These are phyloP conservation scores for Emydomyces testavorans DNA, from an alignment of 2,329 filamentous ascomycete genomes.

Conservation along the genomic window DNA sequence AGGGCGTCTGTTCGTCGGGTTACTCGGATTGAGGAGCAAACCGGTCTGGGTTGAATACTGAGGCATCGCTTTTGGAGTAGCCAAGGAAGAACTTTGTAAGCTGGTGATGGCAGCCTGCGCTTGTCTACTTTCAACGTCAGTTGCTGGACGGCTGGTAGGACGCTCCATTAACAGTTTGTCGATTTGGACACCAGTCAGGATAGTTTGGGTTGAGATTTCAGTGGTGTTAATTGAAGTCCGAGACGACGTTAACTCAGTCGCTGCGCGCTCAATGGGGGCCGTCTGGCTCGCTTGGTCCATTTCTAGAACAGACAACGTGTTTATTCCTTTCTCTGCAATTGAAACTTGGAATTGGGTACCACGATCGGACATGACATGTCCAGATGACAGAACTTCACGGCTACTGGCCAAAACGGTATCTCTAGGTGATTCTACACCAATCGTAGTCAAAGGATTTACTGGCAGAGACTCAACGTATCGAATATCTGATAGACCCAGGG, in stretches of 20 bases:
- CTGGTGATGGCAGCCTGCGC: constrained; percentile 12
- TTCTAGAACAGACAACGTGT: background rate
- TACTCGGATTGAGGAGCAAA: constrained; percentile 22
- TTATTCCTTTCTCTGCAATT: background rate
- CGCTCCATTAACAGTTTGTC: constrained; percentile 57
- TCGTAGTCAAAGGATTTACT: constrained; percentile 17
- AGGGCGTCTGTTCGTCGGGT: constrained; percentile 44
- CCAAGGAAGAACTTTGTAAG: constrained; percentile 24
- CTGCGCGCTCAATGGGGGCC: background rate
- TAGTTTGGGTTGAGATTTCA: constrained; percentile 71
- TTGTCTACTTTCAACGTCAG: constrained; percentile 27
- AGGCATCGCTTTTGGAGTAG: constrained; percentile 28
- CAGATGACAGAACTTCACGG: background rate
- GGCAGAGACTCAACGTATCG: constrained; percentile 14
- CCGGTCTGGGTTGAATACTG: constrained; percentile 26
- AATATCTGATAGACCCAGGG: constrained; percentile 17
- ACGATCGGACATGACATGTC: constrained; percentile 3
- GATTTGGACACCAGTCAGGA: constrained; percentile 69
- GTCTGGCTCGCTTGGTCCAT: background rate
- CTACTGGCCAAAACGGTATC: background rate
- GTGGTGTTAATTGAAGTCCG: constrained; percentile 37
- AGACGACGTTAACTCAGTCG: background rate
- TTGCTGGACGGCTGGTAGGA: constrained; percentile 22
- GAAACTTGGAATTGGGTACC: background rate
- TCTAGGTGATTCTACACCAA: background rate